Base-by-base conservation (phyloP, 2,329 filamentous ascomycete genomes). In the Chalara sp. region DNA sequence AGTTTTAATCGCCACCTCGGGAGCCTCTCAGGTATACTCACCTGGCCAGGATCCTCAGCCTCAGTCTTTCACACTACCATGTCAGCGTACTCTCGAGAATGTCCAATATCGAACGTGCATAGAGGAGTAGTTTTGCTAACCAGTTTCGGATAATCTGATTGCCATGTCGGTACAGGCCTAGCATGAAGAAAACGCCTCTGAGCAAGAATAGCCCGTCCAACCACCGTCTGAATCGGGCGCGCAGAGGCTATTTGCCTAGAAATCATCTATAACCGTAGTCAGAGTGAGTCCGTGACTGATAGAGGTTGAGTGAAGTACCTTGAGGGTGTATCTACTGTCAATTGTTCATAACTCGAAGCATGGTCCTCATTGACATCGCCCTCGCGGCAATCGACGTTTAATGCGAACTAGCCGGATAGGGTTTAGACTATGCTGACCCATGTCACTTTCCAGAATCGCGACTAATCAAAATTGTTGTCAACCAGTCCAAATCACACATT, bases 11-110 rank as follows among this genome's bases (percentile, higher is more conserved):
- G 45, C 31, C 11, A 33, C n/a, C 35, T 7, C 13, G 46, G 28
- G 46, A 32, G 10, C 29, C 13, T 21, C n/a, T 33, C 6, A 10
- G 44, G 31, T 31, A 13, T n/a, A 73, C 79, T 68, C 61, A 85
- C 83, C 81, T 83, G 81, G 56, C 71, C 74, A 28, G 85, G 85
- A 60, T 87, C 83, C 64, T 85, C 78, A 48, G 78, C 74, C 32
- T 85, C 81, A 53, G 72, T 65, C 60, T 68, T 51, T 43, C 50
- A 30, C 21, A 21, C 21, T 21, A 21, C 21, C 21, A 21, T 21
- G 21, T 21, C 21, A 21, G 21, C 21, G 21, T 21, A 21, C 21
- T 21, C 21, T 21, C 21, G 21, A 21, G 21, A 21, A 21, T 21
- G 21, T 21, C 21, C 21, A 21, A 21, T 21, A 21, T 21, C 21